phyloP scores from a whole-genome alignment of 495 filamentous ascomycete genomes.

The Hypoxylon intermedium region DNA sequence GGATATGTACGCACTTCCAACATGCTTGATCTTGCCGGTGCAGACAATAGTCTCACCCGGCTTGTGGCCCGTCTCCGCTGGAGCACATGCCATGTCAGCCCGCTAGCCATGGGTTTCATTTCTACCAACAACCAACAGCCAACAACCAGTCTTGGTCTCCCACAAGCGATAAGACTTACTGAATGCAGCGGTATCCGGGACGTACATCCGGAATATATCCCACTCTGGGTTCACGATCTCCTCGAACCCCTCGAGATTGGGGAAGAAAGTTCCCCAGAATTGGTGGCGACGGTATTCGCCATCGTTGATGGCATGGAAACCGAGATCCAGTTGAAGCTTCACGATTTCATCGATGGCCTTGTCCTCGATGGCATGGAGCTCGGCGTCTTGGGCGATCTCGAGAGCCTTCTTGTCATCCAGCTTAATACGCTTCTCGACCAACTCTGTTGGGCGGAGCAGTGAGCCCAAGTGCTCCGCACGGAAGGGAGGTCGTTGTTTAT shows the following conservation, averaged over 20 bases:
- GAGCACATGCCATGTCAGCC: constrained; percentile 12
- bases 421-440: constrained; percentile 62
- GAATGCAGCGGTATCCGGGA: constrained; percentile 75
- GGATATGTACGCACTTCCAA: constrained; percentile 66
- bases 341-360: constrained; percentile 68
- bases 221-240: constrained; percentile 64
- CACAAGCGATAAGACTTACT: constrained; percentile 36
- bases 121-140: neutral
- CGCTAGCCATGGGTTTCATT: too few relatives aligned
- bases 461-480: constrained; percentile 77
- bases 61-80: constrained; percentile 67
- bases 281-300: constrained; percentile 71
- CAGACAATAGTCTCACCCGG: constrained; percentile 71
- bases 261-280: constrained; percentile 69
- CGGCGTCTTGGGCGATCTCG: constrained; percentile 43
- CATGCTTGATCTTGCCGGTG: constrained; percentile 72
- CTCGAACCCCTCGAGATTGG: constrained; percentile 69
- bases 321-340: constrained; percentile 65
- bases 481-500: constrained; percentile 70
- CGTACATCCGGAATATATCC: constrained; percentile 69
- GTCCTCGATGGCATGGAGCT: constrained; percentile 60
- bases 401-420: constrained; percentile 51
- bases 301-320: constrained; percentile 69
- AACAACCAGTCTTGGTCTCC: constrained; percentile 22
- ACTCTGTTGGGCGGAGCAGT: constrained; percentile 67